A percentile compares a stretch with the other conserved stretches of the same genome.
These are phyloP conservation scores for Scalesia atractyloides DNA, from an alignment of 129 eudicot genomes.

Conservation along the genomic window DNA sequence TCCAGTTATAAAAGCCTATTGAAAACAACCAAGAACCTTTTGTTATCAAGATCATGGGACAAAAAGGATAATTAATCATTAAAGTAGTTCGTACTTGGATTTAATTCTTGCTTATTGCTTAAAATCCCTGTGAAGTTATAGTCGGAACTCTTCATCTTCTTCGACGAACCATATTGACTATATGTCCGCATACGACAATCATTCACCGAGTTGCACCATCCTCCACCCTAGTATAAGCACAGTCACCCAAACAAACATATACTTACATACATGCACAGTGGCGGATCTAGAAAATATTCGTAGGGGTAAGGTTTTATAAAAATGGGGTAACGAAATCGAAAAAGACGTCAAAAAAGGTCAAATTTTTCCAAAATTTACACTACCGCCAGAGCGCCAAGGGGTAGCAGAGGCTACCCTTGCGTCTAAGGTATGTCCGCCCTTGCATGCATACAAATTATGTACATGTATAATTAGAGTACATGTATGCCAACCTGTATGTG, in stretches of 20 bases:
- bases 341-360: no score
- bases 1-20: constrained; percentile 63
- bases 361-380: no score
- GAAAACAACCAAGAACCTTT: not conserved
- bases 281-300: no score
- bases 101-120: constrained; percentile 36
- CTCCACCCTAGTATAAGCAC: constrained; percentile 44
- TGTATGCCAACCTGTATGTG: constrained; percentile 48
- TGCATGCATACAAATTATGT: not conserved
- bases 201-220: constrained; percentile 46
- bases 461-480: not conserved
- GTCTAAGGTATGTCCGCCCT: no score
- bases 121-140: constrained; percentile 49
- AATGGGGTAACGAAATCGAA: no score
- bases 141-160: constrained; percentile 37
- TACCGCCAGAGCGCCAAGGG: no score
- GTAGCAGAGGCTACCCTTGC: no score
- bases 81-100: constrained; percentile 40
- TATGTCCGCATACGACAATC: constrained; percentile 31
- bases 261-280: not conserved
- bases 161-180: constrained; percentile 42
- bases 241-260: not conserved
- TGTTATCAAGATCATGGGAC: not conserved
- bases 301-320: no score
- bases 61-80: not conserved